These are phyloP conservation scores for Seiridium unicorne DNA, from an alignment of 2,329 filamentous ascomycete species.

Conservation along the genomic window DNA sequence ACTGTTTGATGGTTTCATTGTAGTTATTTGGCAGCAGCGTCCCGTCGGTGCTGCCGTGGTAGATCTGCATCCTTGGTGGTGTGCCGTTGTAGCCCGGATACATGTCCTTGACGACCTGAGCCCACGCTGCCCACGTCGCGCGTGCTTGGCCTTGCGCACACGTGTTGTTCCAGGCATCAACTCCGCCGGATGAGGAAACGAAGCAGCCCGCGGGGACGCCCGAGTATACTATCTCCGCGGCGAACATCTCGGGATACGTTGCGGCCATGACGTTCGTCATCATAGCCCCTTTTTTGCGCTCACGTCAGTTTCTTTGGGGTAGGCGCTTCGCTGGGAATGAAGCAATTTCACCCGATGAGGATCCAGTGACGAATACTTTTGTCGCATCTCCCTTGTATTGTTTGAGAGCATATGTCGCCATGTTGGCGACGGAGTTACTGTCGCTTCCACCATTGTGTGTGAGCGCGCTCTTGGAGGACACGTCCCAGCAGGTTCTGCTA, in stretches of 20 bases:
- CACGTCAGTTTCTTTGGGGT: no score
- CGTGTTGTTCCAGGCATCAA: constrained; percentile 46
- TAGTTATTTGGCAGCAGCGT: constrained; percentile 21
- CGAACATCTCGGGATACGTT: constrained; percentile 44
- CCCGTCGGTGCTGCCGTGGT: constrained; percentile 27
- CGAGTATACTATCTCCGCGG: constrained; percentile 40
- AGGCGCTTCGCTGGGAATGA: not conserved
- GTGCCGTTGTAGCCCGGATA: constrained; percentile 26
- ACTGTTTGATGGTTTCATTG: constrained; percentile 28
- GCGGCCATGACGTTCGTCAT: constrained; percentile 46
- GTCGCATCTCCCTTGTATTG: constrained; percentile 26
- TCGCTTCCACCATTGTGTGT: constrained; percentile 32
- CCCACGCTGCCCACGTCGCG: constrained; percentile 44
- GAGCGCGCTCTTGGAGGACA: constrained; percentile 42
- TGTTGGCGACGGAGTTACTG: constrained; percentile 35
- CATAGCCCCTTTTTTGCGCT: constrained; percentile 34
- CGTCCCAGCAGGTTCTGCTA: constrained; percentile 55
- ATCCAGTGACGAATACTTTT: constrained; percentile 33
- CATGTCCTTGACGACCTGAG: constrained; percentile 40
- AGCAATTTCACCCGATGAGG: constrained; percentile 35
- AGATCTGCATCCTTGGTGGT: constrained; percentile 23
- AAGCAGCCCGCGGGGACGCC: constrained; percentile 43
- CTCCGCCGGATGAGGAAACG: constrained; percentile 31
- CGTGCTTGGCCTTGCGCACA: constrained; percentile 45
- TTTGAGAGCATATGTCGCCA: constrained; percentile 30